These are phyloP conservation scores for Starmerella lactis-condensi DNA, from an alignment of 805 yeast genomes.

Conservation along the genomic window DNA sequence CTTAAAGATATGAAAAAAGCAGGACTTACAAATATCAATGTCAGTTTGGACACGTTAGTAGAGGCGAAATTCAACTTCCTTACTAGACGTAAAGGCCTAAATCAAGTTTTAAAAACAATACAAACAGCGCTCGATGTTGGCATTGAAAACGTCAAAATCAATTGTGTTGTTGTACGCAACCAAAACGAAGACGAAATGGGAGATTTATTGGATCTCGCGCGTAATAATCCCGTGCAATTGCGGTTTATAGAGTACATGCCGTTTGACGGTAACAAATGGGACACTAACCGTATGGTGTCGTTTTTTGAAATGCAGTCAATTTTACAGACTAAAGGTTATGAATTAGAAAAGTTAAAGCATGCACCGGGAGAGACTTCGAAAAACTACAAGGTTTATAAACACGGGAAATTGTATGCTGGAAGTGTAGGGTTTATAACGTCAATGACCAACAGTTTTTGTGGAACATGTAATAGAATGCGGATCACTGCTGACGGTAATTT, in stretches of 20 bases:
- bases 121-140: conserved; percentile 29
- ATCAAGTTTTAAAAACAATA: conserved; percentile 29
- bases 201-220: conserved; percentile 30
- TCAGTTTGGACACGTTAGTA: conserved; percentile 33
- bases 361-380: conserved; percentile 34
- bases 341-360: conserved; percentile 10
- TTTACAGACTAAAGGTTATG: conserved; percentile 16
- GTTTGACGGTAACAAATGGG: conserved; percentile 38
- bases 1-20: conserved; percentile 25
- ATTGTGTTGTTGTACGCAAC: conserved; percentile 33
- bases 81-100: conserved; percentile 34
- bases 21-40: conserved; percentile 33
- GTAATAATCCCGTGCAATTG: conserved; percentile 28
- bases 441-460: conserved; percentile 37
- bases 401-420: conserved; percentile 23
- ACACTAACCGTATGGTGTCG: conserved; percentile 28
- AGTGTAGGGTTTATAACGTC: conserved; percentile 36
- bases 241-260: conserved; percentile 44
- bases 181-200: conserved; percentile 35
- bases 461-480: conserved; percentile 34
- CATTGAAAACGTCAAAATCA: conserved; percentile 31
- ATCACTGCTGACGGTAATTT: conserved; percentile 37
- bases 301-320: conserved; percentile 28
- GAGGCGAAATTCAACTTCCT: conserved; percentile 34
- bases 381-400: conserved; percentile 24